These are phyloP conservation scores for Garcia nutans DNA, from an alignment of 345 rosid genomes.

Conservation along the genomic window DNA sequence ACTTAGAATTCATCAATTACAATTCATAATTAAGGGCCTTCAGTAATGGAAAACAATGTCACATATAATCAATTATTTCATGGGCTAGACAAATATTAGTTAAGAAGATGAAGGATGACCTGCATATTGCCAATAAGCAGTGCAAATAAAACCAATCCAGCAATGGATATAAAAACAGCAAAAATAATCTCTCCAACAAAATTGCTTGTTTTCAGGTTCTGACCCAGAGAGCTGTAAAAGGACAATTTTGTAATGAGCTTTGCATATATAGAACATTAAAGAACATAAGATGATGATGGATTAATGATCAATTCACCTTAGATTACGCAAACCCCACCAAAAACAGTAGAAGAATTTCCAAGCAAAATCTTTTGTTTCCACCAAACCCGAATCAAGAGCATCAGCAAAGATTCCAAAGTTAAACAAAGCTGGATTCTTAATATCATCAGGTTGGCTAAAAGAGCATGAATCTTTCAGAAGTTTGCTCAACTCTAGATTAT, in stretches of 20 bases:
- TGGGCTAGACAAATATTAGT: no score
- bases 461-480: constrained; percentile 38
- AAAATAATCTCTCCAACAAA: constrained; percentile 44
- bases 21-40: not conserved
- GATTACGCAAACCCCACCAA: constrained; percentile 94
- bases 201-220: constrained; percentile 56
- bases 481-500: not conserved
- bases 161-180: constrained; percentile 41
- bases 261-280: not conserved
- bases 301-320: constrained; percentile 22
- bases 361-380: constrained; percentile 45
- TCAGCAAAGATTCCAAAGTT: constrained; percentile 71
- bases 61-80: no score
- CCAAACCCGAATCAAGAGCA: constrained; percentile 58
- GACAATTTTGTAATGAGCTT: not conserved
- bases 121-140: constrained; percentile 64
- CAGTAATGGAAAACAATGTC: not conserved
- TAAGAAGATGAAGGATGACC: constrained; percentile 23
- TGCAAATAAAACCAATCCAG: constrained; percentile 54
- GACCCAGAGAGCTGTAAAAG: constrained; percentile 43
- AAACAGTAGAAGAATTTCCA: constrained; percentile 73
- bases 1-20: not conserved
- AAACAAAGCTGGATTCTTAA: constrained; percentile 36
- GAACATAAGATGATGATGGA: not conserved
- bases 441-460: constrained; percentile 35